These are phyloP conservation scores for Cladosporium sp. DNA, from an alignment of 2,329 filamentous ascomycete genomes.

Conservation along the genomic window DNA sequence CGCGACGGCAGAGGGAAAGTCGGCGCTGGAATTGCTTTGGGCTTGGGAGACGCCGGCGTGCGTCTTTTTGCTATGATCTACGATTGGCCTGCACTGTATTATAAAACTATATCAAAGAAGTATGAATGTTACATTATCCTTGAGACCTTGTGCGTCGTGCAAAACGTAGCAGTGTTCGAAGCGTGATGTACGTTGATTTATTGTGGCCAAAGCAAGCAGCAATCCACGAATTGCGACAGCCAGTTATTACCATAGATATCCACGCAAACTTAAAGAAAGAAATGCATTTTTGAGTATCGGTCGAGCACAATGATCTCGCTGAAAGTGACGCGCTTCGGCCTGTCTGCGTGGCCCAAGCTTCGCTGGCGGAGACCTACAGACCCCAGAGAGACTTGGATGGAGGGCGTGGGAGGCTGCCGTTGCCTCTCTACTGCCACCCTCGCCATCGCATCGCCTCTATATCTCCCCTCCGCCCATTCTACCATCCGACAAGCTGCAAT, in stretches of 20 bases:
- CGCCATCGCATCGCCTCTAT: constrained; percentile 14
- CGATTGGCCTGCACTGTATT: constrained; percentile 20
- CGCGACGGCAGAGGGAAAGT: not conserved
- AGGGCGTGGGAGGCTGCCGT: constrained; percentile 9
- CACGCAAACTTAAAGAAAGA: not conserved
- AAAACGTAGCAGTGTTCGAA: not conserved
- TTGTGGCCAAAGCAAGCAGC: not conserved
- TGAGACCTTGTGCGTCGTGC: not conserved
- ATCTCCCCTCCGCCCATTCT: not conserved
- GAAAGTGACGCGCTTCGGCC: constrained; percentile 2
- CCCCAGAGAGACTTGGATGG: not conserved
- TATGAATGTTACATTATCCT: constrained; percentile 15
- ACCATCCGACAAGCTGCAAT: constrained; percentile 24
- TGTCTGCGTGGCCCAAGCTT: constrained; percentile 5
- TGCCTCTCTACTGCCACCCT: constrained; percentile 14
- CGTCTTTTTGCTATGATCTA: constrained; percentile 16
- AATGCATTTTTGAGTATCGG: not conserved
- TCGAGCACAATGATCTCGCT: not conserved
- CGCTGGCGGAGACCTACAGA: constrained; percentile 4
- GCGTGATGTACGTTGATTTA: not conserved
- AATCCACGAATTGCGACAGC: not conserved
- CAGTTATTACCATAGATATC: not conserved
- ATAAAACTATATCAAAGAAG: constrained; percentile 21
- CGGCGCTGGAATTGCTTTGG: not conserved
- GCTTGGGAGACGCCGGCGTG: constrained; percentile 13